Conservation (phyloP, 2,329 filamentous ascomycete genomes). For the Ophiocordyceps camponoti-leonardi region DNA sequence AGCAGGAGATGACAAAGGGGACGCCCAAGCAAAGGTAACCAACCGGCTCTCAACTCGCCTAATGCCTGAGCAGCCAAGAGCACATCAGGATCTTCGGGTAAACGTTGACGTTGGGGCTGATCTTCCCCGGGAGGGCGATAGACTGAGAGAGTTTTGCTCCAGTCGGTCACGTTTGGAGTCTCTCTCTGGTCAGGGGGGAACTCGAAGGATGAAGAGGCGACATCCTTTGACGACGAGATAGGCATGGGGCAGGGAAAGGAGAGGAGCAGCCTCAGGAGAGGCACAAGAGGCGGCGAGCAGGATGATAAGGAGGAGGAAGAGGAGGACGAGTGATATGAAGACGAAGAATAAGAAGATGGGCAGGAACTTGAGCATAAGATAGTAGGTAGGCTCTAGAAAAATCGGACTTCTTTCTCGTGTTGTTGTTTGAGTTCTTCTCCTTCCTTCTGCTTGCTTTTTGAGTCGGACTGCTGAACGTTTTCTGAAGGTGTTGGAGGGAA, state of each 20-base stretch:
- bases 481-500: background rate
- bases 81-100: slow-evolving; percentile 47
- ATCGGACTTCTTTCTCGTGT: too few species aligned
- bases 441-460: too few species aligned
- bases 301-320: too few species aligned
- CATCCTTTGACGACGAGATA: slow-evolving; percentile 6
- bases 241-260: slow-evolving; percentile 6
- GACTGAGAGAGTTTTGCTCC: slow-evolving; percentile 27
- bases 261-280: background rate
- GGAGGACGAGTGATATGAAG: too few species aligned
- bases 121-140: slow-evolving; percentile 7
- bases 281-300: too few species aligned
- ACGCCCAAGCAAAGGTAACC: slow-evolving; percentile 8
- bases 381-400: too few species aligned
- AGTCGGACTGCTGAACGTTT: too few species aligned
- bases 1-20: background rate
- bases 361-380: too few species aligned
- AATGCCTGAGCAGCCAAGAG: slow-evolving; percentile 58
- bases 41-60: slow-evolving; percentile 58
- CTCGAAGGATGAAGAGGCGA: slow-evolving; percentile 10
- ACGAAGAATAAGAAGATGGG: too few species aligned
- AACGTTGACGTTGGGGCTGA: background rate
- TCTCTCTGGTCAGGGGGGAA: slow-evolving; percentile 9
- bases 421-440: too few species aligned
- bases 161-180: slow-evolving; percentile 23